Percentiles rank a stretch among this genome's conserved stretches.
These are phyloP conservation scores for Xylaria hypoxylon DNA, from an alignment of 2,329 filamentous ascomycete genomes.

Conservation along the genomic window DNA sequence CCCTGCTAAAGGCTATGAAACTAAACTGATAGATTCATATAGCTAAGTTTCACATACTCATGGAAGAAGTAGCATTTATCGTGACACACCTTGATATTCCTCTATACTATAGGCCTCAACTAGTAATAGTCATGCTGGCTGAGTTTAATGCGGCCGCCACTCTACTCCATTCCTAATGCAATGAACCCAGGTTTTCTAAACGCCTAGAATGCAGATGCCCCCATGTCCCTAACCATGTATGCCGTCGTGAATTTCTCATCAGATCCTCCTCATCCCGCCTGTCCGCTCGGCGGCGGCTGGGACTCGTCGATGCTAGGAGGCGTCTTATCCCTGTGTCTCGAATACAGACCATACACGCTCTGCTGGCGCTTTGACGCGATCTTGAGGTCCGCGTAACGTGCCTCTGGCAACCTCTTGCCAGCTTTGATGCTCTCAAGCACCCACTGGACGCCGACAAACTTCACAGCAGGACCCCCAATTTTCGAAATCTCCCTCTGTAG, in stretches of 20 bases:
- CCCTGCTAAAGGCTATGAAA: neutral
- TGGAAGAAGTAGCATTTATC: neutral
- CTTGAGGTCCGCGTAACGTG: slow-evolving; percentile 73
- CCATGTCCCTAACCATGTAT: slow-evolving; percentile 7
- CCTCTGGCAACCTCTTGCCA: slow-evolving; percentile 79
- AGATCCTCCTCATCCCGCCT: slow-evolving; percentile 18
- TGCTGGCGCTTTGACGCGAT: slow-evolving; percentile 71
- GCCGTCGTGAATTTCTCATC: slow-evolving; percentile 2
- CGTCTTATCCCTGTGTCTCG: slow-evolving; percentile 43
- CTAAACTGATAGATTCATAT: neutral
- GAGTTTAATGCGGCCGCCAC: neutral
- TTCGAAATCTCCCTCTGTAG: slow-evolving; percentile 81
- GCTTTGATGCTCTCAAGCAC: slow-evolving; percentile 84
- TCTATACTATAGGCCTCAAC: neutral
- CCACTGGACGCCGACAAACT: slow-evolving; percentile 86
- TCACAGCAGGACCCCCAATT: slow-evolving; percentile 75
- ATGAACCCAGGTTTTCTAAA: slow-evolving; percentile 2
- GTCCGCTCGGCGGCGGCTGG: slow-evolving; percentile 33
- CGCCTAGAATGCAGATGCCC: slow-evolving; percentile 31
- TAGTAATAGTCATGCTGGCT: neutral
- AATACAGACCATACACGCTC: slow-evolving; percentile 69
- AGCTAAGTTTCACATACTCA: neutral
- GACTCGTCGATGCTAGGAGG: slow-evolving; percentile 9
- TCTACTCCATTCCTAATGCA: slow-evolving; percentile 16
- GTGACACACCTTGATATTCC: slow-evolving; percentile 5